Base-by-base conservation (phyloP, 441 rosid genomes). In the Erodium moschatum region DNA sequence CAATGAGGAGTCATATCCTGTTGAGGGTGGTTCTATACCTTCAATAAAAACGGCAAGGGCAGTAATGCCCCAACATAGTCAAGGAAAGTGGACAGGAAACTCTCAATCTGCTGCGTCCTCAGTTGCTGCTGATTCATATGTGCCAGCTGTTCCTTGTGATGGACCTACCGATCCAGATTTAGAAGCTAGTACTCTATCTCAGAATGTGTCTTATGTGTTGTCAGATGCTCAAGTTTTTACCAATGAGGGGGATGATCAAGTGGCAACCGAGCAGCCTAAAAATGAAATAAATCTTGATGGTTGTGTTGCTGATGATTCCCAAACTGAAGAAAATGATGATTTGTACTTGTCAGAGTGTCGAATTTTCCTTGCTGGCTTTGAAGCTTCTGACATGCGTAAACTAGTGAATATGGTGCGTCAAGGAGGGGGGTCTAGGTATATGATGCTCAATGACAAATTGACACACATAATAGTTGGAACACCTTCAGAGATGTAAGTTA, bases 371-470 rank as follows among this genome's bases (percentile, higher is more conserved):
- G 81, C 86, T 78, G 98, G 98, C 19, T 90, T 92, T 85, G 92
- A 85, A 85, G 85, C 91, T 81, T 81, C 84, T 81, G 96, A 84
- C 77, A 72, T 90, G 85, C 91, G 92, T 69, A 90, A 83, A 79
- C 85, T 89, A 75, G 89, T 92, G 68, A 84, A 81, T 80, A 82
- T 92, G 84, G 85, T 86, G 75, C 88, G 90, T 6, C 81, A 74
- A 85, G 96, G 98, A 73, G 99, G 97, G 75, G 98, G 88, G 60
- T 92, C 98, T 8, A 89, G 96, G 65, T 90, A 85, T 82, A 76
- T 85, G 78, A 76, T 79, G 27, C 74, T 79, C 66, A 82, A 80
- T 70, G 94, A 88, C 70, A 86, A 85, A 79, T 83, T 95, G 84
- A 95, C 99, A 8, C 99, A 95, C 67, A 84, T 95, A 64, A 71